phyloP scores from a whole-genome alignment of 2,329 filamentous ascomycete genomes.

The Colletotrichum cuscutae region DNA sequence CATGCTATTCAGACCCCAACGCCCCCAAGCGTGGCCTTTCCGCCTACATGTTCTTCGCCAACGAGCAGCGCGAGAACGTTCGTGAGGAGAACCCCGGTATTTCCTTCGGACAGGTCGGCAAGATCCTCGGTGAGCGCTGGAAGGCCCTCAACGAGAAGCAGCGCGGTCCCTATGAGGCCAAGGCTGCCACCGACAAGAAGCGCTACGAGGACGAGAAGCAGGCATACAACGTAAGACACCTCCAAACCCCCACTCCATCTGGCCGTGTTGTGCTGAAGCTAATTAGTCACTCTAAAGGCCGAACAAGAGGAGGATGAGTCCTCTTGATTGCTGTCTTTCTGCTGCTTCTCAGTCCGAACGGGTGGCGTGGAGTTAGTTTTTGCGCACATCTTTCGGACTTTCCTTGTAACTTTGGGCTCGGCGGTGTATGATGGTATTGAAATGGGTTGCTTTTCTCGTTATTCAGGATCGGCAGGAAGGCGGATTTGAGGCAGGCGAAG shows the following conservation, averaged over 20 bases:
- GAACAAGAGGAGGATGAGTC: constrained; percentile 67
- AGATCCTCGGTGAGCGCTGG: constrained; percentile 98
- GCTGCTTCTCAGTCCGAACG: constrained; percentile 25
- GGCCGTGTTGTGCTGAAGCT: constrained; percentile 38
- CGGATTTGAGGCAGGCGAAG: constrained; percentile 5
- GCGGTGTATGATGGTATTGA: constrained; percentile 55
- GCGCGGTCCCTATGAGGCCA: constrained; percentile 92
- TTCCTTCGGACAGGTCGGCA: constrained; percentile 97
- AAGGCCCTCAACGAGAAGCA: constrained; percentile 96
- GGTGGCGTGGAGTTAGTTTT: constrained; percentile 13
- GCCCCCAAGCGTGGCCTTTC: constrained; percentile 99
- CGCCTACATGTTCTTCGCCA: constrained; percentile 99
- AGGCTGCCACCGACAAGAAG: constrained; percentile 98
- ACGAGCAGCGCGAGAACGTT: constrained; percentile 98
- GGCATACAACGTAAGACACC: constrained; percentile 81
- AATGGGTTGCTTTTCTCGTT: constrained; percentile 33
- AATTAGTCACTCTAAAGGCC: constrained; percentile 55
- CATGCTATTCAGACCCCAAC: constrained; percentile 78
- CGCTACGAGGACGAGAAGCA: constrained; percentile 98
- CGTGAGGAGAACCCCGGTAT: constrained; percentile 98
- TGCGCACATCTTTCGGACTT: constrained; percentile 20
- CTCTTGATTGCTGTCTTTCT: constrained; percentile 43
- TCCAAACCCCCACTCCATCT: neutral
- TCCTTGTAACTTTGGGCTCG: constrained; percentile 44
- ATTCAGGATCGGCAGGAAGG: constrained; percentile 22